Evolutionary conservation across 495 filamentous ascomycete species (phyloP).

Genomic region (Trichoderma gamsii): DNA sequence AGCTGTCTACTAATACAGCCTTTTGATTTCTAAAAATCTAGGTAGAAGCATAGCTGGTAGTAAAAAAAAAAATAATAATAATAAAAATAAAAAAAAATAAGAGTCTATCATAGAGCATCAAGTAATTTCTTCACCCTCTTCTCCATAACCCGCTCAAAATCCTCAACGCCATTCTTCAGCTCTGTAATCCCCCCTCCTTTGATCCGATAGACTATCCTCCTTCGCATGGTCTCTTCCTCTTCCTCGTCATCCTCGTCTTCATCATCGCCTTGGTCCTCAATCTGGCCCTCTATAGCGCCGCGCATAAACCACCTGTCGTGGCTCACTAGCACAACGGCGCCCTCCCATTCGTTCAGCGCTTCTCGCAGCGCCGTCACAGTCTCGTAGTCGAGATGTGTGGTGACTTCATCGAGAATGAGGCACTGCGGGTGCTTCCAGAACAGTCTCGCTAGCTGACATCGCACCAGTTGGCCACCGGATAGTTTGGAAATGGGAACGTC

Average conservation of each 20-base stretch:
- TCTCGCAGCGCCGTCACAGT: constrained; percentile 63
- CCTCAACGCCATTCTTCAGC: constrained; percentile 51
- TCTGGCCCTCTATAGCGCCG: constrained; percentile 60
- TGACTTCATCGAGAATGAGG: constrained; percentile 76
- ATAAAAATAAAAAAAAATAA: too few relatives aligned
- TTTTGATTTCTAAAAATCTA: too few relatives aligned
- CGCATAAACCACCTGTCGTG: constrained; percentile 74
- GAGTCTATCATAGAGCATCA: constrained; percentile 14
- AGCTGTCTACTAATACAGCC: too few relatives aligned
- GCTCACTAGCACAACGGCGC: constrained; percentile 64
- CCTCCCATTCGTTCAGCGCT: constrained; percentile 59
- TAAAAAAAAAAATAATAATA: too few relatives aligned
- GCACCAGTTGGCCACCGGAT: constrained; percentile 74
- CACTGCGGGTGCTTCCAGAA: constrained; percentile 63
- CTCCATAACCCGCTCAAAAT: constrained; percentile 60
- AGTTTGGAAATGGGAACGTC: constrained; percentile 63
- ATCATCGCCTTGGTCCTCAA: constrained; percentile 46
- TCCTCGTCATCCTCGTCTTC: constrained; percentile 43
- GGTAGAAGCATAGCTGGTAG: too few relatives aligned
- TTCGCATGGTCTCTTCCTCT: constrained; percentile 32
- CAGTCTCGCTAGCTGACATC: constrained; percentile 63
- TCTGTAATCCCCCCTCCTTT: constrained; percentile 51
- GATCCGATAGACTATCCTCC: constrained; percentile 55
- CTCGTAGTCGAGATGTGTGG: constrained; percentile 78
- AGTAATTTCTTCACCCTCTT: constrained; percentile 49